Percentiles rank a stretch among this genome's conserved stretches.
These are phyloP conservation scores for Hericium rajendrae DNA, from an alignment of 768 basidiomycete species.

Conservation along the genomic window DNA sequence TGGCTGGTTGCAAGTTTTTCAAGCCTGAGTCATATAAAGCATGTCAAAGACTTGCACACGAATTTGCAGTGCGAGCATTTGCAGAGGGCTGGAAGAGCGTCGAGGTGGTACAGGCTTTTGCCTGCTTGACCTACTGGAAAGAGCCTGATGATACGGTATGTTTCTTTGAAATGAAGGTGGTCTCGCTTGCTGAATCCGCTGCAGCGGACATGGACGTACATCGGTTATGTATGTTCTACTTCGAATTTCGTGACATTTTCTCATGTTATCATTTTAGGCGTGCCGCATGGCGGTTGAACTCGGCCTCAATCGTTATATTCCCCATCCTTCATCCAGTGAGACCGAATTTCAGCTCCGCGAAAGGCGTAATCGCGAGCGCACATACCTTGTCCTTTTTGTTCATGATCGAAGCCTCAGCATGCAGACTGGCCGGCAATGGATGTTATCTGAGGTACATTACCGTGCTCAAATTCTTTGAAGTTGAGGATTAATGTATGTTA, in stretches of 20 bases:
- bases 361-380: conserved; percentile 77
- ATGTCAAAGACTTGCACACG: conserved; percentile 64
- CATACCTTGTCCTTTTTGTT: conserved; percentile 77
- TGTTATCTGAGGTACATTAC: conserved; percentile 59
- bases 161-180: conserved; percentile 10
- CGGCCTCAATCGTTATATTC: conserved; percentile 61
- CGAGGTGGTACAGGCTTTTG: conserved; percentile 84
- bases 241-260: not conserved
- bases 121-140: conserved; percentile 84
- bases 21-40: conserved; percentile 54
- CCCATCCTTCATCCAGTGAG: conserved; percentile 47
- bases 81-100: conserved; percentile 71
- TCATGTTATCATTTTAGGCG: conserved; percentile 34
- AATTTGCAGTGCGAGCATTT: conserved; percentile 70
- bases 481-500: conserved; percentile 14
- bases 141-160: conserved; percentile 76
- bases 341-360: conserved; percentile 58
- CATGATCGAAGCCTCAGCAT: conserved; percentile 82
- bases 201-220: conserved; percentile 80
- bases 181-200: not conserved
- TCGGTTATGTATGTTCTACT: conserved; percentile 58
- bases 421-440: conserved; percentile 81
- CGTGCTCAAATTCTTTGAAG: not conserved
- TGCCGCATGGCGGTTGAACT: conserved; percentile 85
- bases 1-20: conserved; percentile 82